Base-by-base conservation (phyloP, 1,139 yeast genomes). In the Blastobotrys illinoisensis region DNA sequence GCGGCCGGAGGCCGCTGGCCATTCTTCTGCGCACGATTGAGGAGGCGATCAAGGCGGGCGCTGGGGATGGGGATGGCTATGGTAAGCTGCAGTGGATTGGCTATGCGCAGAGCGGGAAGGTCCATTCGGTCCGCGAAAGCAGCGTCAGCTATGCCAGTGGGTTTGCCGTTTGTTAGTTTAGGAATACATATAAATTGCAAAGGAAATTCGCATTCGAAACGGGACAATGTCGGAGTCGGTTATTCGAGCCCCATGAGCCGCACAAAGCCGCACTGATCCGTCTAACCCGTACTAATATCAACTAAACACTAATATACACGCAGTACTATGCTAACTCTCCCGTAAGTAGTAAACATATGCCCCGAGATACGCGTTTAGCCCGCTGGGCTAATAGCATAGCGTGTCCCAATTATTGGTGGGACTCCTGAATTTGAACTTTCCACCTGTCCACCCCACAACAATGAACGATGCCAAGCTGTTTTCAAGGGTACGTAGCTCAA, bases 101-200 rank as follows among this genome's bases (percentile, higher is more conserved):
- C 0, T 93, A 93, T 67, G 75, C 86, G 1, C 98, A 93, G 70
- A 87, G 96, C 64, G 81, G 83, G 51, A 68, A 71, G 21, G 95
- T 79, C 1, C 63, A 62, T 0, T 66, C 69, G 18, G 63, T 74
- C 1, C 60, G 66, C 19, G 97, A 90, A 52, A 82, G 91, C 63
- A 85, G 97, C 72, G 96, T 93, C 48, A 86, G 95, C 56, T 93
- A 93, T 68, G 96, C 95, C 0, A 81, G 96, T 49, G 98, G 95
- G 0, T 88, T 81, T 65, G 88, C 81, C 9, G 67, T 72, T 5
- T 60, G 60, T 28, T 64, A 52, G 48, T 28, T 32, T n/a, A n/a
- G n/a, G n/a, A n/a, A n/a, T n/a, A n/a, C n/a, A n/a, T n/a, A n/a
- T n/a, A n/a, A n/a, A n/a, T n/a, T n/a, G n/a, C n/a, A n/a, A n/a